Conservation (phyloP, 139 green algal species). For the Picochlorum sp. region DNA sequence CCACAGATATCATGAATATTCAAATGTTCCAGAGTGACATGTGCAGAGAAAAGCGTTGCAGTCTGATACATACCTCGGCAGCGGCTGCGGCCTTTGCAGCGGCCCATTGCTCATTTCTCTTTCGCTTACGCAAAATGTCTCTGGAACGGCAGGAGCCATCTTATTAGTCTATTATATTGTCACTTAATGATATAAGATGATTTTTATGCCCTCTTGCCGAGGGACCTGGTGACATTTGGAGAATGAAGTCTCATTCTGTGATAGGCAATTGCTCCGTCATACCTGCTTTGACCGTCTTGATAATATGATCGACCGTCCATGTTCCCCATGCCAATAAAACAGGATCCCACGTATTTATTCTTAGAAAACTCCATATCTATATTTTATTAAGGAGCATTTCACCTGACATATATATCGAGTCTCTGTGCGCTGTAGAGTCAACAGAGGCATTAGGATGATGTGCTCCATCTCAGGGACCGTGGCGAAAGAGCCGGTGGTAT, state of each 20-base stretch:
- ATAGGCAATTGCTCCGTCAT: too few relatives aligned
- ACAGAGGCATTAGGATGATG: neutral
- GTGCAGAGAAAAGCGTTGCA: neutral
- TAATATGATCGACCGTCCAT: neutral
- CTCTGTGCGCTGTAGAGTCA: neutral
- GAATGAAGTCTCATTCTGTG: too few relatives aligned
- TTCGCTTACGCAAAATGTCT: slow-evolving; percentile 63
- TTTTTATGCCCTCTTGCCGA: neutral
- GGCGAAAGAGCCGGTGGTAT: slow-evolving; percentile 83
- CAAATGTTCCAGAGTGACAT: too few relatives aligned
- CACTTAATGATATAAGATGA: neutral
- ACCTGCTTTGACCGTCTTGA: neutral
- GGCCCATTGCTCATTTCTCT: slow-evolving; percentile 82
- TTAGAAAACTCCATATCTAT: too few relatives aligned
- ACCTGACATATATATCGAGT: neutral
- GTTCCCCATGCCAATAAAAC: neutral
- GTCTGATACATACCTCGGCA: slow-evolving; percentile 24
- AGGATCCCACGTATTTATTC: neutral
- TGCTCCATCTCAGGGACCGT: slow-evolving; percentile 69
- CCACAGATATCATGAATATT: too few relatives aligned
- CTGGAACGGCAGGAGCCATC: slow-evolving; percentile 23
- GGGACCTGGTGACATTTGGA: neutral
- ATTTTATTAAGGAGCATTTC: too few relatives aligned
- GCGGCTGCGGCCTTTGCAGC: slow-evolving; percentile 56
- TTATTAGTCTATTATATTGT: neutral